A percentile compares a stretch with the other conserved stretches of the same genome.
These are phyloP conservation scores for Berberis thunbergii DNA, from an alignment of 164 flowering plant genomes.

Conservation along the genomic window DNA sequence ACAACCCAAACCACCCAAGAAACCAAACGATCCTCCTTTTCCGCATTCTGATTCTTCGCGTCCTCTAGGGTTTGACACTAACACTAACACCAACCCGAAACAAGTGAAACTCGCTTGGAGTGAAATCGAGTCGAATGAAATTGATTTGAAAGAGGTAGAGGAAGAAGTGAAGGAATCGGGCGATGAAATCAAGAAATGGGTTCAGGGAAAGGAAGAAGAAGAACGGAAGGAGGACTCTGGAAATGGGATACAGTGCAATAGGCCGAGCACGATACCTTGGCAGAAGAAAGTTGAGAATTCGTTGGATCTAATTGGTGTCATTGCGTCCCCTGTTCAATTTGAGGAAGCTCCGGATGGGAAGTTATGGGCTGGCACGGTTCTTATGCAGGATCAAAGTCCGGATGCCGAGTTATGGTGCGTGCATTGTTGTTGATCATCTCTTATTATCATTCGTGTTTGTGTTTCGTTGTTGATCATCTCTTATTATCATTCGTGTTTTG, in stretches of 20 bases:
- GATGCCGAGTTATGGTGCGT: slow-evolving; percentile 21
- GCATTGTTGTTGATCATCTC: neutral
- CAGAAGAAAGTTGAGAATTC: slow-evolving; percentile 53
- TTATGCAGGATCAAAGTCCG: slow-evolving; percentile 20
- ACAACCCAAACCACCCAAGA: neutral
- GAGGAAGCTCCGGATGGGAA: slow-evolving; percentile 36
- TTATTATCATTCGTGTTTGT: neutral
- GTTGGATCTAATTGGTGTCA: slow-evolving; percentile 42
- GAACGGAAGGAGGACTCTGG: slow-evolving; percentile 19
- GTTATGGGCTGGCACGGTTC: slow-evolving; percentile 43
- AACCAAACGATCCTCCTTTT: neutral
- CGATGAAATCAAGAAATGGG: neutral
- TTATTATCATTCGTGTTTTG: neutral
- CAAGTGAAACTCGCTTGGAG: too few relatives aligned
- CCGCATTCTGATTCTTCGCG: neutral
- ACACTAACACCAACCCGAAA: neutral
- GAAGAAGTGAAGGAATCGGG: too few relatives aligned
- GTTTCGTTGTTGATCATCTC: neutral
- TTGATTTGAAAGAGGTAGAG: too few relatives aligned
- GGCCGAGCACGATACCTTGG: slow-evolving; percentile 51
- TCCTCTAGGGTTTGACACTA: neutral
- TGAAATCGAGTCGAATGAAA: too few relatives aligned
- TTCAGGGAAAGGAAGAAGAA: neutral
- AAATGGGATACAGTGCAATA: neutral
- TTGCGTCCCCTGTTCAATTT: slow-evolving; percentile 38